A percentile compares a stretch with the other conserved stretches of the same genome.
phyloP scores from a whole-genome alignment of 495 filamentous ascomycete genomes.

The Penicillium goetzii region DNA sequence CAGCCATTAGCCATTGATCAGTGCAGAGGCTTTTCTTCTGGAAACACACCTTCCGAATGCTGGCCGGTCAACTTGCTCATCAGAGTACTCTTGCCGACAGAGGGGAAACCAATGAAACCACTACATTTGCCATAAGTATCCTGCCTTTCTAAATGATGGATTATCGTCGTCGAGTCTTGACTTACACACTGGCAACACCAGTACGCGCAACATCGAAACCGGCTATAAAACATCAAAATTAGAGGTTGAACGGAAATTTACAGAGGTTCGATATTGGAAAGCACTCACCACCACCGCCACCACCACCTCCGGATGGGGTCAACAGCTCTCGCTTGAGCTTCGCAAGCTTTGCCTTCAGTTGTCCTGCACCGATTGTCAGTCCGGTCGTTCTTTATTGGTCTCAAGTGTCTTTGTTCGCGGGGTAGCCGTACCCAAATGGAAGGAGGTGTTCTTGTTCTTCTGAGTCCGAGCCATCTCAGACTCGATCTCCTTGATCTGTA shows the following conservation, averaged over 20 bases:
- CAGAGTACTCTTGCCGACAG: conserved; percentile 96
- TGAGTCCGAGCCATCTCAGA: conserved; percentile 96
- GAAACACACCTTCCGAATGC: conserved; percentile 77
- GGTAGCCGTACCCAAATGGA: conserved; percentile 61
- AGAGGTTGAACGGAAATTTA: conserved; percentile 22
- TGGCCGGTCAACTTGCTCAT: conserved; percentile 94
- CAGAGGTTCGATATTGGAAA: not conserved
- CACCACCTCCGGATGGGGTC: conserved; percentile 79
- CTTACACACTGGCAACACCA: conserved; percentile 92
- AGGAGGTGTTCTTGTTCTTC: conserved; percentile 98
- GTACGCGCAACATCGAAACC: conserved; percentile 98
- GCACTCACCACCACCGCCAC: conserved; percentile 69
- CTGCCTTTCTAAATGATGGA: not conserved
- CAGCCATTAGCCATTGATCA: conserved; percentile 24
- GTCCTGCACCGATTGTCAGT: conserved; percentile 58
- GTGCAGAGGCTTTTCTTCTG: not conserved
- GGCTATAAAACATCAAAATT: conserved; percentile 48
- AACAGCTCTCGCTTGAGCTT: conserved; percentile 96
- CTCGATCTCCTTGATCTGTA: conserved; percentile 97
- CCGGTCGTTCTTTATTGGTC: conserved; percentile 11
- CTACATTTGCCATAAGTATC: conserved; percentile 29
- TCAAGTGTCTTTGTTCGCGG: conserved; percentile 7
- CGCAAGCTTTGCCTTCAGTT: conserved; percentile 97
- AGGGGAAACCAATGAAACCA: conserved; percentile 80
- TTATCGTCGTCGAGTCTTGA: conserved; percentile 33